phyloP scores from a whole-genome alignment of 257 asterid species.

The Gentiana straminea region DNA sequence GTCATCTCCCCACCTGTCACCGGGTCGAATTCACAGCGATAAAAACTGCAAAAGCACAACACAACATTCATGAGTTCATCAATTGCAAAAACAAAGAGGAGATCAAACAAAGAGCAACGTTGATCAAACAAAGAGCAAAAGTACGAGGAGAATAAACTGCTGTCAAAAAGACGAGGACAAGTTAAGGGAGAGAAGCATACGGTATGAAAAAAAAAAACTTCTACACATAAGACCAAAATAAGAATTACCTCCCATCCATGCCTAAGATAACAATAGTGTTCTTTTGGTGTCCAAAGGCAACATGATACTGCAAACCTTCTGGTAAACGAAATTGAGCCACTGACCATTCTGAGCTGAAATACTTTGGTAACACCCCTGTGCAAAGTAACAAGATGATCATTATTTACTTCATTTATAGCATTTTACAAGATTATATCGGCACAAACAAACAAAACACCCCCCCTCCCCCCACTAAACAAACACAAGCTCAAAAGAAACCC shows the following conservation, averaged over 20 bases:
- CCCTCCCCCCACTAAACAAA: too few species aligned
- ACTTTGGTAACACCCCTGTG: conserved; percentile 79
- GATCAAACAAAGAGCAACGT: background rate
- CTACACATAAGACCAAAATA: too few species aligned
- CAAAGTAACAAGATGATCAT: too few species aligned
- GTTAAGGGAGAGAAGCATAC: too few species aligned
- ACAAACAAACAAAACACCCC: too few species aligned
- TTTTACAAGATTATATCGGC: too few species aligned
- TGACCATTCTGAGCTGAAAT: conserved; percentile 97
- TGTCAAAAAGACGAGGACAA: too few species aligned
- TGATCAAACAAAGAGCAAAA: too few species aligned
- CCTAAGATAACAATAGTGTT: conserved; percentile 80
- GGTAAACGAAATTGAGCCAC: conserved; percentile 86
- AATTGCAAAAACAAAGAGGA: background rate
- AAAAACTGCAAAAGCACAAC: conserved; percentile 44
- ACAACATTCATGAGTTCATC: background rate
- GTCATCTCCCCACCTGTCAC: conserved; percentile 77
- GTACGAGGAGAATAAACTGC: too few species aligned
- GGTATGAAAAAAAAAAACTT: too few species aligned
- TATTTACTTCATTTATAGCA: too few species aligned
- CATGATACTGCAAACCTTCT: conserved; percentile 71
- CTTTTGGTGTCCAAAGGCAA: conserved; percentile 86
- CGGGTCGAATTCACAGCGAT: conserved; percentile 65
- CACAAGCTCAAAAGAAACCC: too few species aligned
- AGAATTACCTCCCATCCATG: conserved; percentile 75